Base-by-base conservation (phyloP, 495 filamentous ascomycete species). In the Hypoxylon perforatum region DNA sequence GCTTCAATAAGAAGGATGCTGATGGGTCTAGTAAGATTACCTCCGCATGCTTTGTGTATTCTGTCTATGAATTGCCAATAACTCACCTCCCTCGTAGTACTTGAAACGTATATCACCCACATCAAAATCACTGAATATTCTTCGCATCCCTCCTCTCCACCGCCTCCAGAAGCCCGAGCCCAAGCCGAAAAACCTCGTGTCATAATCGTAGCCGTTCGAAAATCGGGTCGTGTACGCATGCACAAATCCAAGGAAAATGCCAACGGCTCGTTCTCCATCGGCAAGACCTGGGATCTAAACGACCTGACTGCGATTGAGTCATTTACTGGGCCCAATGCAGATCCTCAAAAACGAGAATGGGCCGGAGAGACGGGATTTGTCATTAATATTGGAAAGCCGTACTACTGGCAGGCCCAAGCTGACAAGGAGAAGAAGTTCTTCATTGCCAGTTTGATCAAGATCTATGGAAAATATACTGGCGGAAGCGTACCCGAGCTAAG, bases 371-470 rank as follows among this genome's bases (percentile, higher is more conserved):
- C 87, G 36, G 95, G 95, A 18, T 99, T 99, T 72, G 81, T 90
- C n/a, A 91, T 97, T 18, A 94, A 88, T 0, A 83, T 99, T 19
- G 87, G 91, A 10, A 99, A 99, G 75, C 91, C 93, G 0, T 99
- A 99, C 75, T 98, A 96, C 75, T 99, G 95, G 95, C 89, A 95
- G 78, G 93, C 96, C 15, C 85, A 89, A 36, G 94, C 90, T 11
- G 84, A 90, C 45, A 97, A 96, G 79, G 95, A 98, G 76, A 98
- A 97, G 82, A 93, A 96, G 57, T 98, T 97, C 78, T 99, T 99
- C 76, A 96, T 98, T 71, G 91, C 90, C 22, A 96, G 92, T 71
- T 75, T 97, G 63, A 86, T 97, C 61, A 98, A 97, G 78, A 97
- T 99, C 36, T 99, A 90, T 74, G 89, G 86, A 59, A 98, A 97